These are phyloP conservation scores for Triticum urartu DNA, from an alignment of 176 grass and related monocot genomes.

Conservation along the genomic window DNA sequence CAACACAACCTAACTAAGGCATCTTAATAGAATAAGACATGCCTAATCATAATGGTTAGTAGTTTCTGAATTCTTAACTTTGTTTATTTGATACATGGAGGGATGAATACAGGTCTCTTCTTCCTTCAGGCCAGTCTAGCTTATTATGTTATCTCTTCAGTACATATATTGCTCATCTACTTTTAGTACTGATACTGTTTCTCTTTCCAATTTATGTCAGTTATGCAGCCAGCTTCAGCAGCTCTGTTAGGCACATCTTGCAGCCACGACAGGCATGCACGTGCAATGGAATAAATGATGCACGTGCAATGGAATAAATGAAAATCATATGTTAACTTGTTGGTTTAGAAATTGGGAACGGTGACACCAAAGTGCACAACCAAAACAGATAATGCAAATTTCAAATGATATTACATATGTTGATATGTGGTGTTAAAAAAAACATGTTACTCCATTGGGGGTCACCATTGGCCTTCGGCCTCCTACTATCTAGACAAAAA, in stretches of 20 bases:
- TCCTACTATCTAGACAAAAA: no score
- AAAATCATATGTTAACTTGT: neutral
- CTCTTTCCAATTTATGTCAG: neutral
- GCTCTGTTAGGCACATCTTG: neutral
- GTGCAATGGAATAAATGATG: neutral
- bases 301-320: neutral
- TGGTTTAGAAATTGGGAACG: neutral
- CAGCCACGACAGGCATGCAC: neutral
- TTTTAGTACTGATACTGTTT: neutral
- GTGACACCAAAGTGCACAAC: neutral
- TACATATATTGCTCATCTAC: neutral
- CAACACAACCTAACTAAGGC: neutral
- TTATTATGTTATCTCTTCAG: neutral
- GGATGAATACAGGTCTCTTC: neutral
- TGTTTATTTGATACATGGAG: neutral
- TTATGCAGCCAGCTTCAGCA: neutral
- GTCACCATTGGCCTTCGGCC: no score
- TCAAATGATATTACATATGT: neutral
- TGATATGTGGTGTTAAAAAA: neutral
- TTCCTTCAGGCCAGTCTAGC: neutral
- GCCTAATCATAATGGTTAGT: neutral
- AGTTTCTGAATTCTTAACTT: neutral
- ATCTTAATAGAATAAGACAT: neutral
- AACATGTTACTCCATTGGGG: neutral
- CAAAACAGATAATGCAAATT: neutral